Conservation (phyloP, 2,329 filamentous ascomycete genomes). For the Chrysosporium queenslandicum region DNA sequence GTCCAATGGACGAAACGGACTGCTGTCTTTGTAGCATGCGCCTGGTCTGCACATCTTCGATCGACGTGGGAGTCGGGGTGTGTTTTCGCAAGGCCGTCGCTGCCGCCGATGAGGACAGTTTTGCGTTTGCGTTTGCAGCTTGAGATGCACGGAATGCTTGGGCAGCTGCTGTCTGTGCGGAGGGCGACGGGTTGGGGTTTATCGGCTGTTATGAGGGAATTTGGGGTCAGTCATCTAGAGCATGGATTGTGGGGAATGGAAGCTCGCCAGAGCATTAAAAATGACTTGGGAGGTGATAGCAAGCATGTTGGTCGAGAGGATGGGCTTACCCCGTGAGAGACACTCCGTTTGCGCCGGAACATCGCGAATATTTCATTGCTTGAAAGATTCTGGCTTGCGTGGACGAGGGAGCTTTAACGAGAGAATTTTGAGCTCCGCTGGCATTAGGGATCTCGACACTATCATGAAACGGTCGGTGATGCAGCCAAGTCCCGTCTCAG, state of each 20-base stretch:
- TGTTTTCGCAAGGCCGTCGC: slow-evolving; percentile 72
- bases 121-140: slow-evolving; percentile 52
- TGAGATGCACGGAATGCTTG: slow-evolving; percentile 67
- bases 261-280: neutral
- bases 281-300: neutral
- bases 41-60: slow-evolving; percentile 78
- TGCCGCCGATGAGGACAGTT: slow-evolving; percentile 74
- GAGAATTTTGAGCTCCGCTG: neutral
- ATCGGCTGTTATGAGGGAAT: slow-evolving; percentile 43
- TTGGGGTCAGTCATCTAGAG: neutral
- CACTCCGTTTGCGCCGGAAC: slow-evolving; percentile 35
- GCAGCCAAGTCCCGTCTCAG: slow-evolving; percentile 8
- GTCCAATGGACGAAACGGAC: slow-evolving; percentile 59
- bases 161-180: slow-evolving; percentile 68
- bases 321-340: slow-evolving; percentile 36
- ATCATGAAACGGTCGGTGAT: slow-evolving; percentile 5
- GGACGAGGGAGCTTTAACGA: neutral
- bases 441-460: neutral
- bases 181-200: slow-evolving; percentile 55
- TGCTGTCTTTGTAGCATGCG: slow-evolving; percentile 63
- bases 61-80: slow-evolving; percentile 65
- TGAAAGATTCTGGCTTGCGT: slow-evolving; percentile 8
- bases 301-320: slow-evolving; percentile 8
- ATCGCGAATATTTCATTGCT: slow-evolving; percentile 23
- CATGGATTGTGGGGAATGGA: neutral